Percentiles rank a stretch among this genome's conserved stretches.
These are phyloP conservation scores for Candida mesenterica DNA, from an alignment of 1,139 yeast species.

Conservation along the genomic window DNA sequence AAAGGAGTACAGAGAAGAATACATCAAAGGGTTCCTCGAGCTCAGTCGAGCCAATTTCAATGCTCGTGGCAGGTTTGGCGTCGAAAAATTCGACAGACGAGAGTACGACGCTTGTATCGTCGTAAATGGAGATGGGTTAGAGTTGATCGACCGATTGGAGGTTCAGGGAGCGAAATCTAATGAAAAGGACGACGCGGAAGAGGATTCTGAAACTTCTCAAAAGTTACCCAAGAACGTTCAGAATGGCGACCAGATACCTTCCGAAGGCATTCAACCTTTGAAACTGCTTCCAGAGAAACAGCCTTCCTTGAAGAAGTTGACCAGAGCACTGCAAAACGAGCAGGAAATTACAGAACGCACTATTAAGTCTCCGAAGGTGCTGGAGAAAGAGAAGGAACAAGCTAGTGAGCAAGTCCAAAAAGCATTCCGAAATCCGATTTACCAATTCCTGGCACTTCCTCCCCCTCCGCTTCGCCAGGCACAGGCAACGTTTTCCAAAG, in stretches of 20 bases:
- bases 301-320: no score
- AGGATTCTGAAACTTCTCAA: slow-evolving; percentile 19
- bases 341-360: no score
- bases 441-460: slow-evolving; percentile 51
- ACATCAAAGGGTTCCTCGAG: slow-evolving; percentile 32
- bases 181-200: slow-evolving; percentile 3
- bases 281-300: no score
- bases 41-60: slow-evolving; percentile 41
- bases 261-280: no score
- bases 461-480: slow-evolving; percentile 42
- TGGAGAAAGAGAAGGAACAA: no score
- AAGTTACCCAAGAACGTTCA: no score
- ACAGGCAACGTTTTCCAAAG: slow-evolving; percentile 35
- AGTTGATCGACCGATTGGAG: neutral
- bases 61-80: slow-evolving; percentile 19
- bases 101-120: slow-evolving; percentile 26
- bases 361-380: no score
- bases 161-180: no score
- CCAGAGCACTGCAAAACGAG: no score
- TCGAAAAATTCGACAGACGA: slow-evolving; percentile 32
- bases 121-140: neutral
- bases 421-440: slow-evolving; percentile 32
- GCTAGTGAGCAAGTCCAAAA: neutral
- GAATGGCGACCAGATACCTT: no score
- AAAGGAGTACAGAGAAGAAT: slow-evolving; percentile 20